Conservation (phyloP, 129 eudicot genomes). For the Silybum marianum region DNA sequence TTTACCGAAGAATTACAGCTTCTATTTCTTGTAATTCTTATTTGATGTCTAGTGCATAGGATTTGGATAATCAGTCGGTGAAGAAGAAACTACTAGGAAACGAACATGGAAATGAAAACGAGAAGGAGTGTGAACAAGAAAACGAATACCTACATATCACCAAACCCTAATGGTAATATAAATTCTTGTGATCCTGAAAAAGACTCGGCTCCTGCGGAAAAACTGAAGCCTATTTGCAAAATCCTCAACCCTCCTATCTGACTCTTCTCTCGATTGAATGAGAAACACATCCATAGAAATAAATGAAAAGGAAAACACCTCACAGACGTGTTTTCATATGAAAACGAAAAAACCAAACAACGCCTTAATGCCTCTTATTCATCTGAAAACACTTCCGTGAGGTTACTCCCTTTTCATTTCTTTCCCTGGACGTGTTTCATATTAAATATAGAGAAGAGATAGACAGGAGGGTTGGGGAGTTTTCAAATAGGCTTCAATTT, state of each 20-base stretch:
- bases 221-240: not conserved
- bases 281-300: constrained; percentile 19
- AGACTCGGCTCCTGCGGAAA: not conserved
- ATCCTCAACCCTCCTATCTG: not conserved
- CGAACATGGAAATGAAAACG: no score
- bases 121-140: constrained; percentile 12
- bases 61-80: constrained; percentile 31
- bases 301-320: not conserved
- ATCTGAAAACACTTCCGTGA: not conserved
- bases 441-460: not conserved
- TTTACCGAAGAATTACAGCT: constrained; percentile 59
- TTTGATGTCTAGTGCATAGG: constrained; percentile 50
- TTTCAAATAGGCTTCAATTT: no score
- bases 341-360: not conserved
- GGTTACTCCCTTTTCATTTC: not conserved
- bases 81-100: constrained; percentile 11
- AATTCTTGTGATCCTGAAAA: constrained; percentile 23
- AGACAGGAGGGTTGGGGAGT: no score
- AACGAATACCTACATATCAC: not conserved
- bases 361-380: no score
- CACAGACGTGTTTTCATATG: no score
- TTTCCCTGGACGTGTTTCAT: constrained; percentile 16
- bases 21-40: constrained; percentile 56
- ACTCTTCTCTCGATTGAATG: not conserved
- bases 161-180: constrained; percentile 29